A percentile compares a stretch with the other conserved stretches of the same genome.
Evolutionary conservation across 2,329 filamentous ascomycete species (phyloP).

Genomic region (Aspergillus spinulosporus): DNA sequence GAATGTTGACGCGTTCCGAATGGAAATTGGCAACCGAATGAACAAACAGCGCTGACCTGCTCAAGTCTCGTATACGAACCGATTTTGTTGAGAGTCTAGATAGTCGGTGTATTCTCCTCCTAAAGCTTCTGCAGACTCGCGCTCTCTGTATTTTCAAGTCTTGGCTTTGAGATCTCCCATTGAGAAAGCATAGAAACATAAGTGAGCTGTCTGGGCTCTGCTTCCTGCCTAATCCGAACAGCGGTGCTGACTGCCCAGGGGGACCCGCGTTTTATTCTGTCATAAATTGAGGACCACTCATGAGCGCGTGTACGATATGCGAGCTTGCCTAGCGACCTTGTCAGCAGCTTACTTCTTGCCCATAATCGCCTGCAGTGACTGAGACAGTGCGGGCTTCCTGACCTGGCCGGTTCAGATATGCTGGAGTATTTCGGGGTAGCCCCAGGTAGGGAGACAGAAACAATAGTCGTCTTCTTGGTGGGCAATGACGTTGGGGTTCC

Average conservation of each 20-base stretch:
- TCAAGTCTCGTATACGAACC: slow-evolving; percentile 15
- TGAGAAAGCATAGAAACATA: slow-evolving; percentile 19
- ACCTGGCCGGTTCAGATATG: not conserved
- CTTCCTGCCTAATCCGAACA: slow-evolving; percentile 12
- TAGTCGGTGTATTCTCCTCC: slow-evolving; percentile 13
- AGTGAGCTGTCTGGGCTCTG: slow-evolving; percentile 15
- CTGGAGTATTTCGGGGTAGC: too few relatives aligned
- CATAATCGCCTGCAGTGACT: slow-evolving; percentile 24
- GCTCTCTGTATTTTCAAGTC: not conserved
- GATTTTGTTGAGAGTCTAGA: slow-evolving; percentile 11
- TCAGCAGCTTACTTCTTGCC: slow-evolving; percentile 15
- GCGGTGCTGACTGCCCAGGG: slow-evolving; percentile 6
- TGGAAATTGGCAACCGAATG: slow-evolving; percentile 13
- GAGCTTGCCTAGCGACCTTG: slow-evolving; percentile 16
- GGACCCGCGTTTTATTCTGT: slow-evolving; percentile 15
- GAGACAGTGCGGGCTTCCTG: slow-evolving; percentile 20
- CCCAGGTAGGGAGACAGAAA: too few relatives aligned
- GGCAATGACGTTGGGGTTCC: too few relatives aligned
- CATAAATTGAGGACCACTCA: slow-evolving; percentile 12
- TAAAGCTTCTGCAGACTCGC: slow-evolving; percentile 20
- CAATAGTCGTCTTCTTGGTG: too few relatives aligned
- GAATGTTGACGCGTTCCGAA: slow-evolving; percentile 18
- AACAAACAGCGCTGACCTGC: slow-evolving; percentile 8
- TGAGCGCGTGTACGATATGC: slow-evolving; percentile 18
- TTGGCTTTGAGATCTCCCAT: not conserved